Conservation (phyloP, 106 monocot species). For the Dioscorea zingiberensis region DNA sequence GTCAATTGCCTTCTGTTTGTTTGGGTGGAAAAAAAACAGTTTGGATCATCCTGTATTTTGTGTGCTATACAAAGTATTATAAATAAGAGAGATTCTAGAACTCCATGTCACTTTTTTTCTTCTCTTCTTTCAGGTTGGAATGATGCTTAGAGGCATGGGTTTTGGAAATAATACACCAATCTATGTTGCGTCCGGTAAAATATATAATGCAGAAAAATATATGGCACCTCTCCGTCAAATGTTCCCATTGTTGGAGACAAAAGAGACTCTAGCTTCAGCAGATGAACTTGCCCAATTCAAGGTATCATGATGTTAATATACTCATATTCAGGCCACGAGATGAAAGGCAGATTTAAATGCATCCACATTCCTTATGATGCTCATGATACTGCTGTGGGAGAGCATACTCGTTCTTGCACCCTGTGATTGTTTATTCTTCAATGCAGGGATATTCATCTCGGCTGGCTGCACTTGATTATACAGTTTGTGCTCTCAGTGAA, state of each 20-base stretch:
- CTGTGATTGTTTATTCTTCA: too few relatives aligned
- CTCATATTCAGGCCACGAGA: too few relatives aligned
- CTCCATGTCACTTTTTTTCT: not conserved
- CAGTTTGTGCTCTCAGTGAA: conserved; percentile 79
- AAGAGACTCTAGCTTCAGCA: conserved; percentile 70
- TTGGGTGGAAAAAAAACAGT: too few relatives aligned
- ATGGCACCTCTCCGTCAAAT: conserved; percentile 86
- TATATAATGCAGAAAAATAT: conserved; percentile 82
- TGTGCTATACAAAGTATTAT: too few relatives aligned
- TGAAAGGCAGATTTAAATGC: too few relatives aligned
- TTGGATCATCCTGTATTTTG: too few relatives aligned
- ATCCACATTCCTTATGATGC: too few relatives aligned
- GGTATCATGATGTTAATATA: conserved; percentile 27
- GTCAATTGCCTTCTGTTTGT: too few relatives aligned
- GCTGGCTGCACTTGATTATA: conserved; percentile 94
- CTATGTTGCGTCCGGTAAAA: conserved; percentile 92
- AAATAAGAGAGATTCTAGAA: too few relatives aligned
- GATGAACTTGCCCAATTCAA: conserved; percentile 89
- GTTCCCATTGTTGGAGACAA: conserved; percentile 90
- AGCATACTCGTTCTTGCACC: too few relatives aligned
- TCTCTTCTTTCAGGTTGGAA: conserved; percentile 62
- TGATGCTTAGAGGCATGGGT: conserved; percentile 99
- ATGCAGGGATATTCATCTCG: conserved; percentile 81
- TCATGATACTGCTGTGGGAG: too few relatives aligned
- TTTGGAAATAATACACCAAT: conserved; percentile 80